Evolutionary conservation across 2,329 filamentous ascomycete genomes (phyloP).

Genomic region (Ophiosphaerella narmari): DNA sequence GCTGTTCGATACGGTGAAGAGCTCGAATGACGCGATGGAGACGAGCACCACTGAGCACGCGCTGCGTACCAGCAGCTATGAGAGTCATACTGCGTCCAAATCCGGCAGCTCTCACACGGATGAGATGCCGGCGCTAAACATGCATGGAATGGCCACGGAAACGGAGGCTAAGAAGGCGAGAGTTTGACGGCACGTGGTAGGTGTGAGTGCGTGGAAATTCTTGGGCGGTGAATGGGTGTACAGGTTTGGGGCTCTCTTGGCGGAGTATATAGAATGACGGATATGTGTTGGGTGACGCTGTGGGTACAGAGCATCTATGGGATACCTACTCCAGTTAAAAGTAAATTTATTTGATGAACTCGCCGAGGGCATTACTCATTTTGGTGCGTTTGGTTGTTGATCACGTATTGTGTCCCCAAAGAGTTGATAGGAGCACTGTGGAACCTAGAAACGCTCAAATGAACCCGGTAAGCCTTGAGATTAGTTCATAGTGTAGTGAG

Average conservation of each 20-base stretch:
- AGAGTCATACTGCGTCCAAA: background rate
- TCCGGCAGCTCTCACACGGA: background rate
- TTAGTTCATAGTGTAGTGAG: too few relatives aligned
- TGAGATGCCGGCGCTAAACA: background rate
- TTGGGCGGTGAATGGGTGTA: background rate
- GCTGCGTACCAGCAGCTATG: background rate
- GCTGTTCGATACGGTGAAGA: conserved; percentile 1
- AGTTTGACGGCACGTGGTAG: background rate
- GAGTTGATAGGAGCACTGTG: too few relatives aligned
- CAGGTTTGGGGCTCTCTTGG: background rate
- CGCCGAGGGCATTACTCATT: too few relatives aligned
- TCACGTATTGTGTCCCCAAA: too few relatives aligned
- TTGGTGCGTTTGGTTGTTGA: too few relatives aligned
- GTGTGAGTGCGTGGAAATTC: background rate
- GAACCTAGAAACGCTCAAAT: too few relatives aligned
- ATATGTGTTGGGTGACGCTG: too few relatives aligned
- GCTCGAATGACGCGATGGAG: background rate
- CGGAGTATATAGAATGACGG: background rate
- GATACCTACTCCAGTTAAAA: too few relatives aligned
- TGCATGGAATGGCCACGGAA: background rate
- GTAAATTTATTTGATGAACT: too few relatives aligned
- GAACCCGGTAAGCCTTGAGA: too few relatives aligned
- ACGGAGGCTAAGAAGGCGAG: background rate
- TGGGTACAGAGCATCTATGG: too few relatives aligned
- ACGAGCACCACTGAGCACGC: background rate